These are phyloP conservation scores for Apium graveolens DNA, from an alignment of 129 eudicot species.

Conservation along the genomic window DNA sequence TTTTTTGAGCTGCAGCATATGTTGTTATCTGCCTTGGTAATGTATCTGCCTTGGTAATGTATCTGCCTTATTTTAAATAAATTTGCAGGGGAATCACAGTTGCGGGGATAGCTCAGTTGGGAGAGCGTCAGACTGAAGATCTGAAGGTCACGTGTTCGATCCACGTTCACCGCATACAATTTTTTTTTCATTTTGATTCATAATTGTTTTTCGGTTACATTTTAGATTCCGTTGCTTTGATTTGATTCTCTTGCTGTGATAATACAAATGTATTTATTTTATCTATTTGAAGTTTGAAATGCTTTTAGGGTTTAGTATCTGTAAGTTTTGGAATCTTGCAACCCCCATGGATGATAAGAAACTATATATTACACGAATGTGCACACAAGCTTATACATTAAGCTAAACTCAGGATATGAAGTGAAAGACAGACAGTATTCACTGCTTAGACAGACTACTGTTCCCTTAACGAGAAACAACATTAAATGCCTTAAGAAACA, in stretches of 20 bases:
- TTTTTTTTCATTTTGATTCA: background rate
- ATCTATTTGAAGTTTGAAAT: background rate
- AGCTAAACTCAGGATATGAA: background rate
- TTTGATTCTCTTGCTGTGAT: no score
- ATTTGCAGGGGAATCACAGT: background rate
- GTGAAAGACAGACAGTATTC: background rate
- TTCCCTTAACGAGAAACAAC: background rate
- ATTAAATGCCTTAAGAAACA: background rate
- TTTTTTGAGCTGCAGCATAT: background rate
- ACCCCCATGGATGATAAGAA: background rate
- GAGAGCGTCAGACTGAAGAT: conserved; percentile 60
- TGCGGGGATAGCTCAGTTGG: conserved; percentile 99
- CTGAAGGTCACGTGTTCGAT: conserved; percentile 99
- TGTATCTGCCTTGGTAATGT: no score
- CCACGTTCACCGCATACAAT: conserved; percentile 85
- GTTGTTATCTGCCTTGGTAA: no score
- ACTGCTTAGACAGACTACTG: background rate
- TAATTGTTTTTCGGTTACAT: no score
- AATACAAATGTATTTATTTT: no score
- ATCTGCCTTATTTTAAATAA: no score
- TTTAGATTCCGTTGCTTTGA: no score
- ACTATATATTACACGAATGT: no score
- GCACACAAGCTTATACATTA: background rate
- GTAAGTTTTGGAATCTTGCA: background rate
- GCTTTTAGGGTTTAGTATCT: background rate